Evolutionary conservation across 495 filamentous ascomycete species (phyloP), one percentile per base, ranked within the genome.

Genomic region (Trichoderma parareesei): DNA sequence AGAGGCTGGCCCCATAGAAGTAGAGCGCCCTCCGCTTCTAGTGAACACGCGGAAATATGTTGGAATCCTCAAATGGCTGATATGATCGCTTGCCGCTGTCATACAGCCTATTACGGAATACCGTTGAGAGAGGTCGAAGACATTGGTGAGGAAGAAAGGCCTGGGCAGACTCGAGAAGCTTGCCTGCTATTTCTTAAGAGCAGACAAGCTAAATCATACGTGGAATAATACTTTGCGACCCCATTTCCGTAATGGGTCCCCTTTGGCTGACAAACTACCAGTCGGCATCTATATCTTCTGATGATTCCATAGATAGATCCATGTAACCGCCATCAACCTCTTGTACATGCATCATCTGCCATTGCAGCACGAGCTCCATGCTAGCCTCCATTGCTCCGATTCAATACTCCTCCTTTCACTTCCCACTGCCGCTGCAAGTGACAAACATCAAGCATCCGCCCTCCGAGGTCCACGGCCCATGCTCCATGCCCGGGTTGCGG

Each of bases 401-500:
- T 48, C 16, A 16, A 14, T 48, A 48, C 49, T 35, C 20, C 33
- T 57, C 14, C 14, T 49, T 49, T 9, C n/a, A 49, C 46, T 27
- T 18, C 37, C 33, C 53, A 37, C 53, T 13, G 53, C 14, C 53
- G 53, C 27, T 57, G 33, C 53, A 57, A 37, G 53, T 57, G 53
- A 57, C 33, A 38, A 35, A 57, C 53, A 57, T 57, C 20, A 57
- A 27, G 53, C 53, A 57, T 35, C 53, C 53, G 9, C 33, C 9
- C 33, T 57, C 33, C 14, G 53, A 57, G 9, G 53, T 2, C 53
- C 53, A 57, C 20, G 53, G 53, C 33, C 53, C 27, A 57, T 57
- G 53, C 27, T 57, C 53, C 53, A 57, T 57, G 53, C 53, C 53
- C 3, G 53, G 20, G 27, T 57, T 57, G 53, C 53, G 53, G 53